A percentile compares a stretch with the other conserved stretches of the same genome.
Conservation (phyloP, 106 monocot species). For the Chionographis japonica region DNA sequence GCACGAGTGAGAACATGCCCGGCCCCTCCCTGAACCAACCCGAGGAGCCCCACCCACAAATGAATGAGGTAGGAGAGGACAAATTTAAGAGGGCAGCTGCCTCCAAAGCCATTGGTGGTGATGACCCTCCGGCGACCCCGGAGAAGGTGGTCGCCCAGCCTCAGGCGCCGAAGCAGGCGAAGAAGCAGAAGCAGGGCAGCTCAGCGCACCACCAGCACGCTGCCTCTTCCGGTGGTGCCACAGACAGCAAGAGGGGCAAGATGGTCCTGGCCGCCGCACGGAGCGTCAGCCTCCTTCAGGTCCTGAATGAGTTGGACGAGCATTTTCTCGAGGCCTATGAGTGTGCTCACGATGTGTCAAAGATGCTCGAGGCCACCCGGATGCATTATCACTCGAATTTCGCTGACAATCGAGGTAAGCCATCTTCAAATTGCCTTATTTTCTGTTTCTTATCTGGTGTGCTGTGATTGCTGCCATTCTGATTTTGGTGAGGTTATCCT, state of each 20-base stretch:
- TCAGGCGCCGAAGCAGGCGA: constrained; percentile 3
- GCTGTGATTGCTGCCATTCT: background rate
- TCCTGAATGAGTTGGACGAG: constrained; percentile 62
- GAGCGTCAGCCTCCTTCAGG: constrained; percentile 33
- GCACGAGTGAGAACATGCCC: constrained; percentile 27
- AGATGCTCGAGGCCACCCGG: constrained; percentile 77
- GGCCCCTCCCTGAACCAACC: constrained; percentile 28
- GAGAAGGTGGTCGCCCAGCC: constrained; percentile 22
- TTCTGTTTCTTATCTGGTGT: background rate
- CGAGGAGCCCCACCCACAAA: constrained; percentile 11
- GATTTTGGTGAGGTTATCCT: background rate
- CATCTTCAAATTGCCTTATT: background rate
- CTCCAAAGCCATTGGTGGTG: background rate
- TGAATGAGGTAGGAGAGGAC: constrained; percentile 7
- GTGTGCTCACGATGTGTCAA: constrained; percentile 64
- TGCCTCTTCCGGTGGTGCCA: constrained; percentile 9
- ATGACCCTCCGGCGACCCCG: constrained; percentile 7
- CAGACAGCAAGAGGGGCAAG: constrained; percentile 31
- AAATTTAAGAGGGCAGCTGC: background rate
- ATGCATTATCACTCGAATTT: constrained; percentile 95
- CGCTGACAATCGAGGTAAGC: constrained; percentile 67
- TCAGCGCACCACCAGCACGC: constrained; percentile 26
- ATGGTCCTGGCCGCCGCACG: constrained; percentile 2
- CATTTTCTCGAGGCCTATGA: constrained; percentile 73
- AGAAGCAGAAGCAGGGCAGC: constrained; percentile 25